Evolutionary conservation across 2,329 filamentous ascomycete genomes (phyloP), one percentile per base, ranked within the genome.

Genomic region (Fusarium sp.): DNA sequence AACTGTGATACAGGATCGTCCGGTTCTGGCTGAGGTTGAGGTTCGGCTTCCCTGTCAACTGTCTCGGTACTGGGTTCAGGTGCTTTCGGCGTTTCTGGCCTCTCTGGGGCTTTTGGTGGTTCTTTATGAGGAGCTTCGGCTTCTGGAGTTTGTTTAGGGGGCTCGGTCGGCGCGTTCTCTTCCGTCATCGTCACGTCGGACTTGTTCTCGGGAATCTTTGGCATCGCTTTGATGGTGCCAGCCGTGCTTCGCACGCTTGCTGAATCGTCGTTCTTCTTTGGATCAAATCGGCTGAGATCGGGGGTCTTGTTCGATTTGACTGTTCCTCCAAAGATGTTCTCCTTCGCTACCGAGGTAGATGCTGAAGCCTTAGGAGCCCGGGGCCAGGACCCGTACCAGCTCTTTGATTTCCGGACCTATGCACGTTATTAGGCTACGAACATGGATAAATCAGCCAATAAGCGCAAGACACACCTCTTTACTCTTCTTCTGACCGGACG

Each of bases 361-460:
- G 90, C 86, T 18, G 85, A 82, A 8, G 90, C 88, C 77, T 92
- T 92, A 33, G 87, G 83, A 37, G 82, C 80, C 69, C 88, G 84
- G 20, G 89, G 88, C 89, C 89, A 91, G 20, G 90, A 89, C 63
- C 89, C 89, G 80, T 92, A 92, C 90, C 90, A 92, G 79, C 89
- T 91, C 57, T 84, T 84, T 10, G 86, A 82, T 78, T 90, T 90
- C 68, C 85, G 86, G 41, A 87, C 81, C 88, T 90, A 75, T 37
- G 57, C 22, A 18, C 57, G 24, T 31, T 63, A 61, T 75, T 64
- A 76, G 60, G 39, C 14, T 24, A 43, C 24, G 24, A 18, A 39
- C 61, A 13, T n/a, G 20, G 29, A 20, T 16, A 41, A 22, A 45
- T 20, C 27, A 48, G 14, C 18, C 5, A 22, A 56, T 48, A 52